phyloP scores from a whole-genome alignment of 2,329 filamentous ascomycete species.

The Cladosporium sp. region DNA sequence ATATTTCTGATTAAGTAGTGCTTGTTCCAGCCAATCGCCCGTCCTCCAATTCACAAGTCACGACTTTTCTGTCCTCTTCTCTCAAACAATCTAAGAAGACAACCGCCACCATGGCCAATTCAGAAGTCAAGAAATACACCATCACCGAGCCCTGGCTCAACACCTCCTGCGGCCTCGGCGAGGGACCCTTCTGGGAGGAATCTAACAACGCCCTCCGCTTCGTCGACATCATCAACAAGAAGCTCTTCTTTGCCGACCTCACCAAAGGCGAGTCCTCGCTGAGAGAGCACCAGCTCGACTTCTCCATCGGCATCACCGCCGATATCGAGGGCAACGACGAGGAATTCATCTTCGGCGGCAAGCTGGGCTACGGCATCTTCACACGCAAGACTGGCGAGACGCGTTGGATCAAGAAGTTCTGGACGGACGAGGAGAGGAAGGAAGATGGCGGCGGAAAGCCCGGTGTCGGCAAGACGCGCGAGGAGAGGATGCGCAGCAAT shows the following conservation, averaged over 20 bases:
- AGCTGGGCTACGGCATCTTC: conserved; percentile 77
- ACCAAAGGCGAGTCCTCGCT: conserved; percentile 59
- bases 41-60: not conserved
- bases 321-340: conserved; percentile 71
- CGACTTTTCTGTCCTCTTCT: not conserved
- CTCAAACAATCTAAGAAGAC: not conserved
- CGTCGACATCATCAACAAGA: conserved; percentile 78
- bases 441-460: conserved; percentile 34
- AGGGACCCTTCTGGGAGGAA: conserved; percentile 73
- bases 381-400: conserved; percentile 61
- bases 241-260: conserved; percentile 71
- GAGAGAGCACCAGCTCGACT: conserved; percentile 56
- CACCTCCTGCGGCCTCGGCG: conserved; percentile 66
- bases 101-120: conserved; percentile 27
- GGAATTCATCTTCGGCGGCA: conserved; percentile 74
- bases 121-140: conserved; percentile 36
- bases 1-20: not conserved
- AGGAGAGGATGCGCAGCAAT: conserved; percentile 64
- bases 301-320: conserved; percentile 64
- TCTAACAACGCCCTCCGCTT: conserved; percentile 68
- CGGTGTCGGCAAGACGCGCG: conserved; percentile 38
- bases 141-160: conserved; percentile 55
- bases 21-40: not conserved
- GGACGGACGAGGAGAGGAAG: conserved; percentile 53
- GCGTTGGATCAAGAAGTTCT: conserved; percentile 58